Evolutionary conservation across 2,329 filamentous ascomycete species (phyloP), one percentile per base, ranked within the genome.

Genomic region (Amphichorda felina): DNA sequence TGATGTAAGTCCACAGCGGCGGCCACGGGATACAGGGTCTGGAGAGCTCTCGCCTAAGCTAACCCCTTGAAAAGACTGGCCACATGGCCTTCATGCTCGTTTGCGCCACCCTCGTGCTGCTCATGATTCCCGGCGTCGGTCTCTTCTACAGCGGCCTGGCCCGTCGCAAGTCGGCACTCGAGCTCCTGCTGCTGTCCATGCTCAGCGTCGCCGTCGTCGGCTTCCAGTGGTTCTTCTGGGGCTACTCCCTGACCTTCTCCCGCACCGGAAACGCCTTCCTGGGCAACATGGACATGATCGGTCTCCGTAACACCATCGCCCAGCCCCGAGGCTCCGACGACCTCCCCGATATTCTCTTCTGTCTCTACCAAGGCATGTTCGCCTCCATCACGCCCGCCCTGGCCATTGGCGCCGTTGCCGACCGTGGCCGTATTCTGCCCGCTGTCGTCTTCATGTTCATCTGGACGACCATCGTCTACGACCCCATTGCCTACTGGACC

Each of bases 211-310:
- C 75, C 9, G 75, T 93, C 44, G 75, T 87, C 41, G 79, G 77
- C 34, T 93, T 94, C 61, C 85, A 94, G 54, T 94, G 87, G 86
- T 94, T 93, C 66, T 89, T 94, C 66, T 94, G 86, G 86, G 86
- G 86, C 33, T 94, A 89, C 59, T 89, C 82, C 9, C 64, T 94
- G 35, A 72, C 84, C 42, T 94, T 93, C 59, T 87, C 83, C 6
- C 83, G 87, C 57, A 75, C 75, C 16, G 83, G 83, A 39, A 82
- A 80, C 46, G 68, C 68, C 43, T 94, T 77, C 64, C 80, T 94
- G 41, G 86, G 86, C 31, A 73, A 87, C 44, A 68, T 94, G 33
- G 66, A 73, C 45, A 88, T 93, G 68, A 80, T 94, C 49, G 87
- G 84, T 24, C 72, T 93, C 47, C 82, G 71, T 60, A 72, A 84